A percentile compares a stretch with the other conserved stretches of the same genome.
Evolutionary conservation across 148 eudicot genomes (phyloP).

Genomic region (Rheum nobile): DNA sequence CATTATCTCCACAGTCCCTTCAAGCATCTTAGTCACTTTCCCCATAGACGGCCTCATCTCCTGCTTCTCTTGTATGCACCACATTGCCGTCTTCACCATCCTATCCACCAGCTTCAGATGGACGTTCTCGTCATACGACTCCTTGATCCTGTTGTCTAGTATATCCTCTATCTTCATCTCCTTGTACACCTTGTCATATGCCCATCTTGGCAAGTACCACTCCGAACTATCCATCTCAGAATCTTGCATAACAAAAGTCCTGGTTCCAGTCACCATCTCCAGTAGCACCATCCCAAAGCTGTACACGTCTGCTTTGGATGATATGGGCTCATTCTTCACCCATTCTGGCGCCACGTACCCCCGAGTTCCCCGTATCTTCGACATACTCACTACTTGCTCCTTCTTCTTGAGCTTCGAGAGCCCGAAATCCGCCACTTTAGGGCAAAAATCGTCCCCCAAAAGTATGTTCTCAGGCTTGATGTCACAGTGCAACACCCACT

Average conservation of each 20-base stretch:
- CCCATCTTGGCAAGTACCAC: slow-evolving; percentile 83
- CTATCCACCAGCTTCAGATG: slow-evolving; percentile 52
- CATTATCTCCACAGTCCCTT: slow-evolving; percentile 73
- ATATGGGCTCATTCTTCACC: slow-evolving; percentile 42
- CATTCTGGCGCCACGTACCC: slow-evolving; percentile 94
- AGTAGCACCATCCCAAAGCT: slow-evolving; percentile 75
- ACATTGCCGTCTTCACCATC: slow-evolving; percentile 89
- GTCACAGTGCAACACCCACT: slow-evolving; percentile 87
- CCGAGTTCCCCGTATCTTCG: slow-evolving; percentile 55
- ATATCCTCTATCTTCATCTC: slow-evolving; percentile 59
- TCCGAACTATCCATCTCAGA: slow-evolving; percentile 46
- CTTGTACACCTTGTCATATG: slow-evolving; percentile 54
- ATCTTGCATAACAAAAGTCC: slow-evolving; percentile 38
- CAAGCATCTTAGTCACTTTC: slow-evolving; percentile 87
- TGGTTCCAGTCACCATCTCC: slow-evolving; percentile 58
- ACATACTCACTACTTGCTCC: slow-evolving; percentile 52
- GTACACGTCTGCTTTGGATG: slow-evolving; percentile 77
- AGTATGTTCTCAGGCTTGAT: slow-evolving; percentile 88
- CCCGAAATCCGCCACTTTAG: slow-evolving; percentile 77
- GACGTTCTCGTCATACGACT: slow-evolving; percentile 32
- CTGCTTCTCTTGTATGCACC: slow-evolving; percentile 85
- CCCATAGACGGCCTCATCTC: slow-evolving; percentile 91
- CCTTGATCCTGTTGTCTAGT: slow-evolving; percentile 47
- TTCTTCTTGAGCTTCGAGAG: slow-evolving; percentile 66
- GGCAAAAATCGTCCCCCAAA: slow-evolving; percentile 80